phyloP scores from a whole-genome alignment of 2,329 filamentous ascomycete genomes.

The Chrysosporium queenslandicum region DNA sequence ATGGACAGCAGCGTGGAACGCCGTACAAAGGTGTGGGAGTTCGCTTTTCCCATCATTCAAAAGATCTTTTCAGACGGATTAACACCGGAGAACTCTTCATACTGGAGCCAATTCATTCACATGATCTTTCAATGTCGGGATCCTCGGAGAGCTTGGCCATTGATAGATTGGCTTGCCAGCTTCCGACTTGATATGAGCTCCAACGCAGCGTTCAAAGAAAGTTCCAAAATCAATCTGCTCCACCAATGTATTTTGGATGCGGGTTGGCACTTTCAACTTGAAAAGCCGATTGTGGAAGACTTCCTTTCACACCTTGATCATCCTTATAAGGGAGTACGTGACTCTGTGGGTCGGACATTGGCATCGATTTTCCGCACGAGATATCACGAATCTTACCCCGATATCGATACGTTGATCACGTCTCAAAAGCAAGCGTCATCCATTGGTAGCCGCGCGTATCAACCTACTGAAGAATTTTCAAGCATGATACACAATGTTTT shows the following conservation, averaged over 20 bases:
- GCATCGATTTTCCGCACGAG: slow-evolving; percentile 80
- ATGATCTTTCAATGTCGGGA: slow-evolving; percentile 82
- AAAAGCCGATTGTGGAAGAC: slow-evolving; percentile 77
- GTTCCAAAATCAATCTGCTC: slow-evolving; percentile 84
- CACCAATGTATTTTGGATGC: slow-evolving; percentile 78
- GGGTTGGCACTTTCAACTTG: slow-evolving; percentile 92
- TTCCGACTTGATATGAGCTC: slow-evolving; percentile 91
- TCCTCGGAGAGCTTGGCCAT: slow-evolving; percentile 73
- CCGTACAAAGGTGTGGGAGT: slow-evolving; percentile 72
- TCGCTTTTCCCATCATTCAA: slow-evolving; percentile 78
- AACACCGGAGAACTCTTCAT: slow-evolving; percentile 85
- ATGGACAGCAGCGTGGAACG: slow-evolving; percentile 65
- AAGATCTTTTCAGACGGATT: slow-evolving; percentile 81
- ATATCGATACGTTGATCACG: slow-evolving; percentile 64
- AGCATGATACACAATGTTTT: slow-evolving; percentile 67
- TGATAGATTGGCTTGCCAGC: slow-evolving; percentile 69
- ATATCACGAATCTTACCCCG: slow-evolving; percentile 86
- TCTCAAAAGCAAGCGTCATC: slow-evolving; percentile 70
- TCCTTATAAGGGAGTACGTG: slow-evolving; percentile 93
- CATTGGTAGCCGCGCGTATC: slow-evolving; percentile 74
- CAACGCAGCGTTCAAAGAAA: slow-evolving; percentile 97
- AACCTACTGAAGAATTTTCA: slow-evolving; percentile 63
- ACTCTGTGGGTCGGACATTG: slow-evolving; percentile 84
- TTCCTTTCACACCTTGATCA: slow-evolving; percentile 90
- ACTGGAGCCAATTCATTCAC: slow-evolving; percentile 92